These are phyloP conservation scores for Euphorbia peplus DNA, from an alignment of 345 rosid genomes.

Conservation along the genomic window DNA sequence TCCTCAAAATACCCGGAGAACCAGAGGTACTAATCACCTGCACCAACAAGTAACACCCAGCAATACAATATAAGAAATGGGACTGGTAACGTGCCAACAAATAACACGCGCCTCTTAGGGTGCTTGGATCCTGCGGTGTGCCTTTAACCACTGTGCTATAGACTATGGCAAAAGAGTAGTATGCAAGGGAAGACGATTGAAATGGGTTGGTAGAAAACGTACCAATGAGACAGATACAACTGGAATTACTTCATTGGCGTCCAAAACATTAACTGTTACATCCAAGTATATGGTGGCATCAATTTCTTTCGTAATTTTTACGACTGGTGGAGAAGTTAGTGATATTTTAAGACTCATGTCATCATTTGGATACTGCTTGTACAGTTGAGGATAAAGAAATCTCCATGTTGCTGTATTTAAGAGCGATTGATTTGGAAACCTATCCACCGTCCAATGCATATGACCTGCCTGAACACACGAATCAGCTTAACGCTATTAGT, in stretches of 20 bases:
- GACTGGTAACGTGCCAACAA: too few relatives aligned
- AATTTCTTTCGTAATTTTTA: constrained; percentile 38
- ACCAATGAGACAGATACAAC: constrained; percentile 66
- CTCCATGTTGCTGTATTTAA: constrained; percentile 72
- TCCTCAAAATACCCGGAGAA: constrained; percentile 43
- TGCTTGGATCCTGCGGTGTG: too few relatives aligned
- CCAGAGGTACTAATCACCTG: constrained; percentile 49
- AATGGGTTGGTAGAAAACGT: constrained; percentile 13
- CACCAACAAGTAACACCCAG: constrained; percentile 14
- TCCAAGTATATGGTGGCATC: constrained; percentile 42
- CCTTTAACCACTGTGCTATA: not conserved
- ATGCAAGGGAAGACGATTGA: not conserved
- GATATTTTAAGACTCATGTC: constrained; percentile 51
- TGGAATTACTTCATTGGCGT: constrained; percentile 41
- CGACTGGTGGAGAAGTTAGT: constrained; percentile 50
- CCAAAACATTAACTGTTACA: constrained; percentile 46
- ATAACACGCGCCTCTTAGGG: too few relatives aligned
- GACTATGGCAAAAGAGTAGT: not conserved
- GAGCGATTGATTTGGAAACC: constrained; percentile 44
- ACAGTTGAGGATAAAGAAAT: constrained; percentile 54
- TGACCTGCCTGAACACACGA: constrained; percentile 48
- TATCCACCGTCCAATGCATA: constrained; percentile 50
- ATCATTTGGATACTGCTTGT: constrained; percentile 50
- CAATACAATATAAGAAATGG: constrained; percentile 1
- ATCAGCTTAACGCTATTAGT: constrained; percentile 9